Base-by-base conservation (phyloP, 2,329 filamentous ascomycete genomes). In the Beauveria sp. region DNA sequence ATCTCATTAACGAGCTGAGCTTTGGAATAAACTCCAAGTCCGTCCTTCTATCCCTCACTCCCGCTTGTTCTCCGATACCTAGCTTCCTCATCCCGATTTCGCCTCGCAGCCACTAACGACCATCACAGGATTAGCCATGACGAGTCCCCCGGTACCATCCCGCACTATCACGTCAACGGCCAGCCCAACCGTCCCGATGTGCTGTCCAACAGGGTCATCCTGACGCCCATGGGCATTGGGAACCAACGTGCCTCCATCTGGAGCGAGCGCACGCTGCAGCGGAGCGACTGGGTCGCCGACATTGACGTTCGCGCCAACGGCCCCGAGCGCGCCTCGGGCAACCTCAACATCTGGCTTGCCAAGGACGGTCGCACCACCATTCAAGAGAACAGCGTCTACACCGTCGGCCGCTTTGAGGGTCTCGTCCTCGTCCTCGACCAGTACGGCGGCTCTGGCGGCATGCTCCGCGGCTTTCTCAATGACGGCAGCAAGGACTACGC, bases 291-390 rank as follows among this genome's bases (percentile, higher is more conserved):
- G 92, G 83, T 85, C 9, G 86, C 87, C 56, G 90, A 96, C 70
- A 81, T 98, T 67, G 88, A 95, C 70, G 97, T 99, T 75, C 86
- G 95, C 67, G 90, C 87, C 58, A 91, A 85, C 64, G 95, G 95
- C 8, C 88, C 89, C 65, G 95, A 98, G 71, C 81, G 90, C 67
- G 91, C 87, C 56, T 86, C 88, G 62, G 95, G 95, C 54, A 97
- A 96, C 75, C 79, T 99, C 67, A 93, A 98, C 75, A 81, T 99
- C 69, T 99, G 95, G 95, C 91, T 96, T 70, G 87, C 85, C 58
- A 86, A 85, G 67, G 83, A 90, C 63, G 89, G 89, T 38, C 77
- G 84, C 67, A 75, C 81, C 63, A 78, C 80, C 34, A 79, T 96
- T 60, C 87, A 86, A 60, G 82, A 86, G 26, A 83, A 85, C 65